A percentile compares a stretch with the other conserved stretches of the same genome.
Conservation (phyloP, 2,329 filamentous ascomycete species). For the Claviceps spartinae region DNA sequence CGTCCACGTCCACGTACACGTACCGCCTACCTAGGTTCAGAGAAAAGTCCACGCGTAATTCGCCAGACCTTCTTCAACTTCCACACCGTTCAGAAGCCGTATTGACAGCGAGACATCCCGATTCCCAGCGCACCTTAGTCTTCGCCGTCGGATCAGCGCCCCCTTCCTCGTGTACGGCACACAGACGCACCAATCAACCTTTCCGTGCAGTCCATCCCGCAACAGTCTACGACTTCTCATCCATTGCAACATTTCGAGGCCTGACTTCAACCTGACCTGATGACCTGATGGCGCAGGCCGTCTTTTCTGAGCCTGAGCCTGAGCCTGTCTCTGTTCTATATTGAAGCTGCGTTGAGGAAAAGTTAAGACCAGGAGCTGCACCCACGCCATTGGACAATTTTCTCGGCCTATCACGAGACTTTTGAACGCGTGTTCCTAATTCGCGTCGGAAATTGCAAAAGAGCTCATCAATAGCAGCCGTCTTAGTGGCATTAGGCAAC, state of each 20-base stretch:
- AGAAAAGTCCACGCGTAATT: background rate
- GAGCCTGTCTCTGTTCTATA: constrained; percentile 7
- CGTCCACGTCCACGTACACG: background rate
- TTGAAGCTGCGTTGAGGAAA: background rate
- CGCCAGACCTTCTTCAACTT: background rate
- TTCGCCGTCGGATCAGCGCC: background rate
- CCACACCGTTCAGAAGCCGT: background rate
- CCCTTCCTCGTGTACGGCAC: background rate
- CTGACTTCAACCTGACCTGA: constrained; percentile 4
- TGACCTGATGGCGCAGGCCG: constrained; percentile 8
- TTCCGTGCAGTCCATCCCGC: background rate
- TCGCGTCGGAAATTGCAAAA: background rate
- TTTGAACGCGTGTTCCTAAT: background rate
- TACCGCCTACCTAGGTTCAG: background rate
- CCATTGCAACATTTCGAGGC: background rate
- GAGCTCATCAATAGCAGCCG: background rate
- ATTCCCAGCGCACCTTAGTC: background rate
- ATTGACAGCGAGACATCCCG: background rate
- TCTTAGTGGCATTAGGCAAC: background rate
- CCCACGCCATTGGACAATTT: background rate
- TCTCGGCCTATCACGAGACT: background rate
- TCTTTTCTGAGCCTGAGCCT: constrained; percentile 3
- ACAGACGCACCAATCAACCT: background rate
- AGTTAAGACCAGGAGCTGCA: background rate
- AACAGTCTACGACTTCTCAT: background rate